A percentile compares a stretch with the other conserved stretches of the same genome.
These are phyloP conservation scores for Penicilliopsis zonata DNA, from an alignment of 495 filamentous ascomycete genomes.

Conservation along the genomic window DNA sequence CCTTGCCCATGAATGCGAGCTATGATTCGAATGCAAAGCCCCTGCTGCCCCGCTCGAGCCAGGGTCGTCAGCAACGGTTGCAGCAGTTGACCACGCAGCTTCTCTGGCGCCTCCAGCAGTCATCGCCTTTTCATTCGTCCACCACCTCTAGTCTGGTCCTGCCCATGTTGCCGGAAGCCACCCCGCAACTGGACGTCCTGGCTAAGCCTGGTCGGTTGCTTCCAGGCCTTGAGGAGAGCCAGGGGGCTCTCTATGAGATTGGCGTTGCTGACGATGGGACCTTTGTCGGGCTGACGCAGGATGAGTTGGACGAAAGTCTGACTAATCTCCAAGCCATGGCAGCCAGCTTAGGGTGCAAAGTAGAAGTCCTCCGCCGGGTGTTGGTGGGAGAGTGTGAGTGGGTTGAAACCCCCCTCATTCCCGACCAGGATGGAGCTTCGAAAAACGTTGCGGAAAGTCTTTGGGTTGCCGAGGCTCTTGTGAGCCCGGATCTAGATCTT, in stretches of 20 bases:
- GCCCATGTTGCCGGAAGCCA: conserved; percentile 57
- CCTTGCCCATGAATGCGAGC: conserved; percentile 11
- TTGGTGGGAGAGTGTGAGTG: conserved; percentile 80
- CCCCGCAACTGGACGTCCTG: conserved; percentile 37
- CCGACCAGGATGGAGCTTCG: conserved; percentile 9
- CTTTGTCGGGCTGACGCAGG: conserved; percentile 76
- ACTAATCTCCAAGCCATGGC: conserved; percentile 80
- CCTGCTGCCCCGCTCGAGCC: conserved; percentile 17
- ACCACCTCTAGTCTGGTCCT: conserved; percentile 59
- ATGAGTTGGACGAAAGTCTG: conserved; percentile 87
- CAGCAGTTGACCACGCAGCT: conserved; percentile 91
- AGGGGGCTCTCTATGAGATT: conserved; percentile 91
- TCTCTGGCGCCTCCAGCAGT: conserved; percentile 90
- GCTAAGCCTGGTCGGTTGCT: conserved; percentile 51
- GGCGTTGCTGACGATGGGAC: conserved; percentile 91
- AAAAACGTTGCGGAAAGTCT: conserved; percentile 43
- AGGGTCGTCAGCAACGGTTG: conserved; percentile 66
- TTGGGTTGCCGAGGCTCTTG: conserved; percentile 81
- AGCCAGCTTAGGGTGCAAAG: conserved; percentile 74
- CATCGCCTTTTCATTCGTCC: conserved; percentile 75
- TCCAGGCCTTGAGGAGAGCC: conserved; percentile 81
- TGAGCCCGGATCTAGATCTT: conserved; percentile 47
- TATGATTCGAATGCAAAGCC: conserved; percentile 14
- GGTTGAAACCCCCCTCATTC: conserved; percentile 30
- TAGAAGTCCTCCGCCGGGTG: conserved; percentile 77